These are phyloP conservation scores for Wilcoxina mikolae DNA, from an alignment of 495 filamentous ascomycete species.

Conservation along the genomic window DNA sequence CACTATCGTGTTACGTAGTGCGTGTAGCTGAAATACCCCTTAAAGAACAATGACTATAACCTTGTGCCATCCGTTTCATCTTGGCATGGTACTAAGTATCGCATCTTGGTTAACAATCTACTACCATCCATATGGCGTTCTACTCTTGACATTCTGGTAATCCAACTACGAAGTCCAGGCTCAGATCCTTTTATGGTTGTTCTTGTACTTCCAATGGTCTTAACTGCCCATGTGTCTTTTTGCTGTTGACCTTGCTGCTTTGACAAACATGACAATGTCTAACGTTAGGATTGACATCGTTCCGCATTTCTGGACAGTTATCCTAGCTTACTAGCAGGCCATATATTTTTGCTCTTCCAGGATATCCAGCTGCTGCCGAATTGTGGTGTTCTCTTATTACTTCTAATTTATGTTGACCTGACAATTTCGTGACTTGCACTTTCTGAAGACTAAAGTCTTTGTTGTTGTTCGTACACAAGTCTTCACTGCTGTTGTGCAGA, in stretches of 20 bases:
- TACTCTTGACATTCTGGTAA: constrained; percentile 7
- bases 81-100: constrained; percentile 9
- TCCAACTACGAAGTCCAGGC: constrained; percentile 24
- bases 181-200: constrained; percentile 18
- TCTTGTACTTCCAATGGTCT: background rate
- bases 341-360: constrained; percentile 5
- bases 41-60: background rate
- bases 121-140: constrained; percentile 18
- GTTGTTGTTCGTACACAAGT: too few species aligned
- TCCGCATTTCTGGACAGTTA: background rate
- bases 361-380: constrained; percentile 1
- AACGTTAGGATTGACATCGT: background rate
- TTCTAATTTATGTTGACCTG: too few species aligned
- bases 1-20: constrained; percentile 4
- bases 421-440: too few species aligned
- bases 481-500: too few species aligned
- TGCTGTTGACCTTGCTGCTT: background rate
- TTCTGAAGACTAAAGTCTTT: too few species aligned
- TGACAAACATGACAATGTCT: background rate
- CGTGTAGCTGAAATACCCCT: background rate
- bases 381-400: background rate
- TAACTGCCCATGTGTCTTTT: background rate
- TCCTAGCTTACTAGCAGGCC: background rate
- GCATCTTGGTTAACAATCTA: constrained; percentile 20
- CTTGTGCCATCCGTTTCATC: background rate